Base-by-base conservation (phyloP, 495 filamentous ascomycete species). In the Penicilliopsis zonata region DNA sequence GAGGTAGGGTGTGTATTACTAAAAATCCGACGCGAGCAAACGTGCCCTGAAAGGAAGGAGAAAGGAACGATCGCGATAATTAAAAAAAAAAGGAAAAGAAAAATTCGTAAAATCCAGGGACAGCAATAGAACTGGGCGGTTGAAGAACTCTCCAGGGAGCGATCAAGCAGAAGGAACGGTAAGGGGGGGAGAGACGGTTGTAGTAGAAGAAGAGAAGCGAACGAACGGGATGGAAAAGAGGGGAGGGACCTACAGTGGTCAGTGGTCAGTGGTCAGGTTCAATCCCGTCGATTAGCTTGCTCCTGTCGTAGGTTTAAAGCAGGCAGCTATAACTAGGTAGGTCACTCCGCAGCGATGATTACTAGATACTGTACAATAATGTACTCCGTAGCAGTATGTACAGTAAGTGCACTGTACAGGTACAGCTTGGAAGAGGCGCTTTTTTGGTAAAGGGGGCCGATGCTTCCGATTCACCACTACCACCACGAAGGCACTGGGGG, bases 121-220 rank as follows among this genome's bases (percentile, higher is more conserved):
- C 46, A 33, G 14, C 26, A 6, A 13, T 13, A 5, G 26, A 5
- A 13, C 5, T 8, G 26, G 8, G 5, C 9, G 13, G 14, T 6
- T 23, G 6, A n/a, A 23, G 21, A n/a, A 6, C 21, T 23, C n/a
- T n/a, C 21, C 21, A 6, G 21, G n/a, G 21, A 23, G n/a, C 21
- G 21, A 23, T 23, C 21, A 6, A n/a, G n/a, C 21, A 23, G 21
- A 50, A 38, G 38, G 35, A 52, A 41, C 27, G 30, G 40, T 34
- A 43, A 31, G 33, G 35, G 36, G 17, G 18, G 34, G 33, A 31
- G 35, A 34, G 37, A 36, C 43, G 32, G 31, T 38, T 33, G 41
- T 25, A 26, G 24, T 7, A 13, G 34, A 32, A 19, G 41, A 35
- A 25, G 22, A 18, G 15, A 31, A n/a, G n/a, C n/a, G 6, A 23